Base-by-base conservation (phyloP, 257 asterid species). In the Penstemon barbatus region DNA sequence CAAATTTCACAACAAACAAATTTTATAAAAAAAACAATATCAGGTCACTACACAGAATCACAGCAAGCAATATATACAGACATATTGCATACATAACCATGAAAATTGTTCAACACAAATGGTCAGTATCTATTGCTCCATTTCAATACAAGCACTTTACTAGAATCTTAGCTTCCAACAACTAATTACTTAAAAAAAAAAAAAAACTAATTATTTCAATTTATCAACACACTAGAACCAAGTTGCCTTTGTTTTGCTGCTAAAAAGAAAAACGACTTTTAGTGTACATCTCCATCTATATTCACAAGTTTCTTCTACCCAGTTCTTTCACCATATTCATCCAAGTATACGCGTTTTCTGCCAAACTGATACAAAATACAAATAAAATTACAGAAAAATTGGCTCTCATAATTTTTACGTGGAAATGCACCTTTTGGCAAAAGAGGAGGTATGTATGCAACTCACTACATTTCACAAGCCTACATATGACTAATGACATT, bases 261-360 rank as follows among this genome's bases (percentile, higher is more conserved):
- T 39, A 61, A 53, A 50, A 25, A 12, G 33, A 25, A 25, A 25
- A 25, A 25, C n/a, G 33, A 36, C 61, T 60, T 57, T 66, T 61
- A 61, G 61, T 54, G 51, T 74, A 70, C 77, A 62, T 51, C 69
- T 15, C 66, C 77, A 53, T 77, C 82, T 74, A 74, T 81, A 81
- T 77, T 81, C 82, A 81, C 85, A 77, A 78, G 64, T 74, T 71
- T 59, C 39, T 25, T 25, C 75, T 71, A 73, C 57, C 62, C 51
- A 38, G 56, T 74, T 72, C 58, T 25, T 46, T 75, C 69, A 57
- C 2, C 25, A 45, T 9, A 49, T 15, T 63, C 45, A 9, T 44
- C 60, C 10, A 9, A 63, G 33, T 19, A 15, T 50, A 46, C 41
- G 25, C 41, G 48, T 57, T 25, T 25, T 60, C 82, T 74, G 80